Evolutionary conservation across 345 rosid species (phyloP).

Genomic region (Lumnitzera littorea): DNA sequence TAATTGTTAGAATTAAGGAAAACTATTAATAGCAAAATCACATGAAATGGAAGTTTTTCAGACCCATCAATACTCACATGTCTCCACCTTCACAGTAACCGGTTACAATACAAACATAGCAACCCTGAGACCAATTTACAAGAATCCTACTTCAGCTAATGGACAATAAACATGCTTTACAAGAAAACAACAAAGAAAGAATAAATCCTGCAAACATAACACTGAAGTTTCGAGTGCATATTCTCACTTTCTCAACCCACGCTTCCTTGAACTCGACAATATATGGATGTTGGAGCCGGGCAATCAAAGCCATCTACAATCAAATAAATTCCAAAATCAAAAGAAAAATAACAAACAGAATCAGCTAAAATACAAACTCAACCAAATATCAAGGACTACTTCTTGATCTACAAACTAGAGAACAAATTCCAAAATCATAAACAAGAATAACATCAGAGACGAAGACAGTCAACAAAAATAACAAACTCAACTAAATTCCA

Average conservation of each 20-base stretch:
- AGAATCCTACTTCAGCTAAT: constrained; percentile 12
- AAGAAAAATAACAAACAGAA: not conserved
- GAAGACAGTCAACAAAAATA: not conserved
- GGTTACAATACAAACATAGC: constrained; percentile 96
- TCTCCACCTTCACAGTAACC: constrained; percentile 99
- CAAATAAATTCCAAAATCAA: constrained; percentile 7
- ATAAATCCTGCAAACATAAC: not conserved
- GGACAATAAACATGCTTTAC: not conserved
- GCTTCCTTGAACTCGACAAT: constrained; percentile 98
- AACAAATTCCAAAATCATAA: not conserved
- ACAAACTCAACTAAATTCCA: not conserved
- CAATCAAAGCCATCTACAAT: constrained; percentile 83
- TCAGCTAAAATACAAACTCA: constrained; percentile 1
- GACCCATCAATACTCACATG: constrained; percentile 56
- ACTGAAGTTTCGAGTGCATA: not conserved
- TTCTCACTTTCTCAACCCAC: constrained; percentile 93
- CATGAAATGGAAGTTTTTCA: constrained; percentile 1
- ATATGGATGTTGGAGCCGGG: constrained; percentile 85
- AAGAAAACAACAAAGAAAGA: not conserved
- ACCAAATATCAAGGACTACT: not conserved
- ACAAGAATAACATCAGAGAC: not conserved
- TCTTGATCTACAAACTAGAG: too few relatives aligned
- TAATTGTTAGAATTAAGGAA: constrained; percentile 1
- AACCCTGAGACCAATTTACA: constrained; percentile 53
- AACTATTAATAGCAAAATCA: constrained; percentile 2